phyloP scores from a whole-genome alignment of 1,139 yeast genomes.

The Hyphopichia khmerensis region DNA sequence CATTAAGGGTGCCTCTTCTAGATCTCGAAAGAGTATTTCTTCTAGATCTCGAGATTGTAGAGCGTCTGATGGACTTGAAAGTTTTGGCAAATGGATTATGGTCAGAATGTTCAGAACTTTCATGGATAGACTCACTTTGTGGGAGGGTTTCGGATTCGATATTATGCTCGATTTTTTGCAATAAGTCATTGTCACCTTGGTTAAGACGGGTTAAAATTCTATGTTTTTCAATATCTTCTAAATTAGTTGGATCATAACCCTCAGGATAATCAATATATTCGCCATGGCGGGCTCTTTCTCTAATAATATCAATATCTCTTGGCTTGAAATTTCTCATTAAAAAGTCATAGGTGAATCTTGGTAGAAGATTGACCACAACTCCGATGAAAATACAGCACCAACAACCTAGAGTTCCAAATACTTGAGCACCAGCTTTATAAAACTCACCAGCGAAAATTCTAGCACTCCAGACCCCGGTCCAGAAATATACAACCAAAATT shows the following conservation, averaged over 20 bases:
- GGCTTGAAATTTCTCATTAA: conserved; percentile 48
- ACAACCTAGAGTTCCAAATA: conserved; percentile 50
- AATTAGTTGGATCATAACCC: conserved; percentile 62
- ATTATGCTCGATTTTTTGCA: conserved; percentile 32
- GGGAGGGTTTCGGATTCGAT: conserved; percentile 3
- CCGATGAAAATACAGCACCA: conserved; percentile 56
- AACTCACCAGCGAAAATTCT: conserved; percentile 43
- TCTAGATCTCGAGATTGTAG: conserved; percentile 23
- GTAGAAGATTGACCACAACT: conserved; percentile 46
- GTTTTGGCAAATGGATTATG: conserved; percentile 30
- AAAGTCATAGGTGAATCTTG: conserved; percentile 53
- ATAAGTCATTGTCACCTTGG: conserved; percentile 33
- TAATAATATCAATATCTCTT: conserved; percentile 52
- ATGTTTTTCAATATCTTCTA: conserved; percentile 44
- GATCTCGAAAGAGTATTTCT: conserved; percentile 23
- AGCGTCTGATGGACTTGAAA: conserved; percentile 32
- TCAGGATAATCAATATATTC: conserved; percentile 49
- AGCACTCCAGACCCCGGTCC: conserved; percentile 65
- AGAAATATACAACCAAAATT: conserved; percentile 52
- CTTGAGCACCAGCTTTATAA: conserved; percentile 55
- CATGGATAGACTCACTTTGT: not conserved
- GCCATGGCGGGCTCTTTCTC: conserved; percentile 49
- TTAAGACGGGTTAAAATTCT: conserved; percentile 36
- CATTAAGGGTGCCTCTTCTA: conserved; percentile 31
- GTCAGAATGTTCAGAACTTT: conserved; percentile 8